Evolutionary conservation across 805 yeast genomes (phyloP), one percentile per base, ranked within the genome.

Genomic region (Candida vaughaniae): DNA sequence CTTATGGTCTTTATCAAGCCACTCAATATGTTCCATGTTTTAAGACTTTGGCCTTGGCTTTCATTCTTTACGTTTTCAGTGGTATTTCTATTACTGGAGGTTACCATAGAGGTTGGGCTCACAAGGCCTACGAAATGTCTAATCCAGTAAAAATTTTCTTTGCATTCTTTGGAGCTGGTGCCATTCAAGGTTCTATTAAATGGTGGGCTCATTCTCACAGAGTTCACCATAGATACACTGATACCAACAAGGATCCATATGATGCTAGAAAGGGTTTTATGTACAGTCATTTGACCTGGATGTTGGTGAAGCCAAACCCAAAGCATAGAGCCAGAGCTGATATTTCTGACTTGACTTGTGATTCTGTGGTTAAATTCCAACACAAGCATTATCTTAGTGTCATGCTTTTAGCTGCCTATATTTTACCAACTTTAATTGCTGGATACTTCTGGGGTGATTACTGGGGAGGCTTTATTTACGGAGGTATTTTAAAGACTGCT

Each of bases 181-280:
- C 89, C 38, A 80, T 85, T 33, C 89, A 85, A 60, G 95, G 95
- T 47, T 83, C 91, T 28, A 80, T 85, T 60, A 85, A 85, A 62
- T 85, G 93, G 93, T 85, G 95, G 95, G 78, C 83, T 32, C 93
- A 85, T 58, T 75, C 84, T 35, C 95, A 85, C 64, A 77, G 95
- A 75, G 73, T 85, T 39, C 95, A 85, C 60, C 95, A 85, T 66
- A 75, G 95, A 68, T 85, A 83, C 64, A 85, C 93, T 4, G 95
- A 85, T 63, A 85, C 93, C 18, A 51, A 62, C 39, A 78, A 91
- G 69, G 95, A 85, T 61, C 95, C 95, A 35, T 85, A 85, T 56
- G 93, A 85, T 57, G 93, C 95, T 14, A 76, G 90, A 67, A 71
- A 69, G 53, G 95, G 95, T 12, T 79, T 85, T 60, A 84, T 90